Evolutionary conservation across 2,329 filamentous ascomycete genomes (phyloP).

Genomic region (Akanthomyces lecanii): DNA sequence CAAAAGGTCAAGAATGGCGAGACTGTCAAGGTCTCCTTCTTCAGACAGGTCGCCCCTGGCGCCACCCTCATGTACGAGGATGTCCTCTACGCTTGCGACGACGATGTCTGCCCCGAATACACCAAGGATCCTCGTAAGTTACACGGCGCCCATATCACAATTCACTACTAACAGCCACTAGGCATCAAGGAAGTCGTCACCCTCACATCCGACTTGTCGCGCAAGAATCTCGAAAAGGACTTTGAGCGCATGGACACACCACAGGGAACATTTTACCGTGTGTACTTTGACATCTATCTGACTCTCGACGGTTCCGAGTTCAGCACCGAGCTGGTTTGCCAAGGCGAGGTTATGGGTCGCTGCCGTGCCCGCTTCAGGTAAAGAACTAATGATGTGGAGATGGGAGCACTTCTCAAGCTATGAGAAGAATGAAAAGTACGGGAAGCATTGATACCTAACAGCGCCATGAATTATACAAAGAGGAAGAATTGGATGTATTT

Average conservation of each 20-base stretch:
- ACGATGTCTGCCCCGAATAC: slow-evolving; percentile 96
- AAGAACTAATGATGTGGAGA: slow-evolving; percentile 17
- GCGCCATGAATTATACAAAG: slow-evolving; percentile 14
- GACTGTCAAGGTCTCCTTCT: slow-evolving; percentile 97
- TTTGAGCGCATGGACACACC: slow-evolving; percentile 99
- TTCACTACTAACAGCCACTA: slow-evolving; percentile 38
- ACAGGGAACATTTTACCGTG: slow-evolving; percentile 90
- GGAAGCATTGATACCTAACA: slow-evolving; percentile 17
- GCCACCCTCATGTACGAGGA: slow-evolving; percentile 99
- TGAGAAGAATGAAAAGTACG: slow-evolving; percentile 6
- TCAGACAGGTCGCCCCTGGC: slow-evolving; percentile 93
- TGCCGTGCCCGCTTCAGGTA: slow-evolving; percentile 85
- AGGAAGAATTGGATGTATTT: slow-evolving; percentile 1
- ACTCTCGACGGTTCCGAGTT: slow-evolving; percentile 97
- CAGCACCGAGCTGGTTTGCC: slow-evolving; percentile 97
- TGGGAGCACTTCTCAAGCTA: not conserved
- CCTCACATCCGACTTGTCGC: slow-evolving; percentile 90
- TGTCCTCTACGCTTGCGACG: slow-evolving; percentile 94
- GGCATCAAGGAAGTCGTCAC: slow-evolving; percentile 99
- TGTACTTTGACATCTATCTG: slow-evolving; percentile 77
- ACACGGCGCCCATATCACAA: not conserved
- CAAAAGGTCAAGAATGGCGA: slow-evolving; percentile 99
- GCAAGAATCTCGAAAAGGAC: slow-evolving; percentile 98
- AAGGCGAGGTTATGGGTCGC: slow-evolving; percentile 97
- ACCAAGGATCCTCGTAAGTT: slow-evolving; percentile 97